Evolutionary conservation across 1,284 basidiomycete genomes (phyloP).

Genomic region (Earliella scabrosa): DNA sequence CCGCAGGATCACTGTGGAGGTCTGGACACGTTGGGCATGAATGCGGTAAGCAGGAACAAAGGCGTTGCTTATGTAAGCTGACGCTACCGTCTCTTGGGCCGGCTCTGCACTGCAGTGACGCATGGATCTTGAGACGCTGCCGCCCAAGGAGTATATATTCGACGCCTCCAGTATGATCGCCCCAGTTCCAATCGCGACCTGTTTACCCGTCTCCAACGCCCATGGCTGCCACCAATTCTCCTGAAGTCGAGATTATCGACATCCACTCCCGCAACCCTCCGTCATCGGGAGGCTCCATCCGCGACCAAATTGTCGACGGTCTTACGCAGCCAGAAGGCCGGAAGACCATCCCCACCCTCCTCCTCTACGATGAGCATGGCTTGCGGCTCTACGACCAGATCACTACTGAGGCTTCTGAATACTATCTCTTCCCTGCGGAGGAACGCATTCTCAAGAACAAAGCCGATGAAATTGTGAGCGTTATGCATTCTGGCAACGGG

Average conservation of each 20-base stretch:
- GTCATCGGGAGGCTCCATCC: constrained; percentile 42
- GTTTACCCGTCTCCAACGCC: background rate
- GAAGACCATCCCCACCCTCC: constrained; percentile 81
- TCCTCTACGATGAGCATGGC: constrained; percentile 88
- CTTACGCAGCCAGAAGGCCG: constrained; percentile 55
- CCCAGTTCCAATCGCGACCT: background rate
- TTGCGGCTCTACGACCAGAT: constrained; percentile 85
- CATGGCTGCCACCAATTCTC: constrained; percentile 16
- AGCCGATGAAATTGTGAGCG: constrained; percentile 68
- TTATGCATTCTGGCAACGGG: too few relatives aligned
- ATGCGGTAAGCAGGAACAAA: constrained; percentile 21
- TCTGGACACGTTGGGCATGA: constrained; percentile 3
- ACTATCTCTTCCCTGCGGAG: constrained; percentile 87
- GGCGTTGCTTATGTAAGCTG: constrained; percentile 25
- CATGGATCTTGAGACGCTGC: background rate
- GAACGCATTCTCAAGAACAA: constrained; percentile 70
- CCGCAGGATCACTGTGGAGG: background rate
- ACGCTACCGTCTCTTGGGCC: constrained; percentile 4
- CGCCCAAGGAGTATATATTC: constrained; percentile 13
- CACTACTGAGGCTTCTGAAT: constrained; percentile 81
- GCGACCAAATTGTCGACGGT: constrained; percentile 55
- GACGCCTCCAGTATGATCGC: constrained; percentile 2
- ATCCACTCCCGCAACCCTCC: constrained; percentile 40
- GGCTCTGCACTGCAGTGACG: constrained; percentile 1
- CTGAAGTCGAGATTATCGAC: constrained; percentile 52